Base-by-base conservation (phyloP, 2,329 filamentous ascomycete species). In the Hypomyces rosellus region DNA sequence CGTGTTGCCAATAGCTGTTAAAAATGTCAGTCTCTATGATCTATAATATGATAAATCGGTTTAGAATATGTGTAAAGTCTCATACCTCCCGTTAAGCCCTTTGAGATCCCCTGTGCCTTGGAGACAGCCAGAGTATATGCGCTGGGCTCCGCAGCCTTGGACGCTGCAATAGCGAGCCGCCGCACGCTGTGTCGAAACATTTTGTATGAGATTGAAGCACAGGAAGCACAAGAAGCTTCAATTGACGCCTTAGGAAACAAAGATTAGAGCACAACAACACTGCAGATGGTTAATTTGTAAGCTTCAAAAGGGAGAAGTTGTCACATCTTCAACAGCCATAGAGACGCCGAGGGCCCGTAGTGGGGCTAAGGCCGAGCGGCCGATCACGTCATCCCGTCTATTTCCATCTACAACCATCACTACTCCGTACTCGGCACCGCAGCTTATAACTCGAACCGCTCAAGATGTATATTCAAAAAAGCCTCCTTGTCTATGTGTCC, bases 1-100 rank as follows among this genome's bases (percentile, higher is more conserved):
- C 0, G 93, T 99, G 71, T 97, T 97, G 57, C 93, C 93, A 72
- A 99, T 97, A 49, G 93, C 93, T 96, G 57, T 33, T 11, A 6
- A 15, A 34, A 4, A 44, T 8, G 20, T 13, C 38, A 14, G n/a
- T n/a, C n/a, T 39, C 14, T n/a, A 15, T 4, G 37, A 20, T 34
- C 2, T 11, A 5, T 8, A 30, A 42, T 20, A 20, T 20, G 20
- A 20, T 20, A 20, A 25, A n/a, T 37, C 12, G 14, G 20, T 1
- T n/a, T 34, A 3, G 12, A 22, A 9, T 22, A 39, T 30, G 36
- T 43, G 45, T 9, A 34, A 15, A n/a, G 14, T 20, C 4, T 13
- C 46, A 55, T 78, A 93, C 89, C 90, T 74, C 88, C 89, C 49
- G 89, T 84, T 59, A 96, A 77, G 43, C 89, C 85, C 65, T 85